These are phyloP conservation scores for Hyaloscypha hepaticicola DNA, from an alignment of 495 filamentous ascomycete species.

Conservation along the genomic window DNA sequence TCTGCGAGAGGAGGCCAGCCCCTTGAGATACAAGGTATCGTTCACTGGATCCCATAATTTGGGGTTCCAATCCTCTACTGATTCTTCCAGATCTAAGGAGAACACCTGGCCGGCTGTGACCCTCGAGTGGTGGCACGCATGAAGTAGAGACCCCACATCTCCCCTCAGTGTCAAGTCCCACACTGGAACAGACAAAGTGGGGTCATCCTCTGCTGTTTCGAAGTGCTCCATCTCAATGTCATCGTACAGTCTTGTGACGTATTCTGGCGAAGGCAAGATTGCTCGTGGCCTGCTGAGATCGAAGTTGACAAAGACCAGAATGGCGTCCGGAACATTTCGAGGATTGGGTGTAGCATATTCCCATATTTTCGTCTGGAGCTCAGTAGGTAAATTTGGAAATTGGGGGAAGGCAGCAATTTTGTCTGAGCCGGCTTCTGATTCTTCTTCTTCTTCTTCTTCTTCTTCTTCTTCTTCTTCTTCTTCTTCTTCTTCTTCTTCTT, in stretches of 20 bases:
- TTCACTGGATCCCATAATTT: background rate
- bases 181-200: background rate
- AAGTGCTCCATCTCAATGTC: background rate
- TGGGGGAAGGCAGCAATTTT: background rate
- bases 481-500: no score
- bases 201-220: no score
- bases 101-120: background rate
- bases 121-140: background rate
- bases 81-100: background rate
- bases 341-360: background rate
- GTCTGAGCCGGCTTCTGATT: no score
- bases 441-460: no score
- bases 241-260: background rate
- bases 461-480: no score
- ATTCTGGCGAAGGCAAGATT: background rate
- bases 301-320: constrained; percentile 2
- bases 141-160: background rate
- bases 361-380: background rate
- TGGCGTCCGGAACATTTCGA: background rate
- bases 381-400: background rate
- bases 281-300: constrained; percentile 6
- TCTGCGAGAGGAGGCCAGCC: background rate
- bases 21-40: background rate
- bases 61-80: background rate
- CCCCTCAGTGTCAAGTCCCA: background rate